Conservation (phyloP, 495 filamentous ascomycete species). For the Letharia lupina region DNA sequence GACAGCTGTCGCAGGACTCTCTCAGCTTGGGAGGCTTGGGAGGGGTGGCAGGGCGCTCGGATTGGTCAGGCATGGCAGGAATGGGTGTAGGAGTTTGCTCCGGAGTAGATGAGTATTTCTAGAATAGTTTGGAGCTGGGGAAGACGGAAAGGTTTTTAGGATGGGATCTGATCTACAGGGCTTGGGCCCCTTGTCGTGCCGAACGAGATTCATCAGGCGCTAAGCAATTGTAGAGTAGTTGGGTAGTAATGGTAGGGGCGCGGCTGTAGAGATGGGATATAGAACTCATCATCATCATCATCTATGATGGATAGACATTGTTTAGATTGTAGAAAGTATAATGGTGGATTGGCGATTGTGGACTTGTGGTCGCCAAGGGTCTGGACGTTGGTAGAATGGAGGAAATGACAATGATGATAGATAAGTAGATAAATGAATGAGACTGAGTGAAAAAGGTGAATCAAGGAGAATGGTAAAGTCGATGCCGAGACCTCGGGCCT, state of each 20-base stretch:
- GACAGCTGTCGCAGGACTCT: conserved; percentile 48
- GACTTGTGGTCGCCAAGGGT: background rate
- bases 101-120: background rate
- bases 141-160: background rate
- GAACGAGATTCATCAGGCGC: conserved; percentile 3
- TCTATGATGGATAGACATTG: conserved; percentile 10
- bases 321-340: background rate
- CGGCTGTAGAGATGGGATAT: conserved; percentile 1
- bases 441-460: no score
- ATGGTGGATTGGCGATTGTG: no score
- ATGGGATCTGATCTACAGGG: background rate
- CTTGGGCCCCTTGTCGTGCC: conserved; percentile 8
- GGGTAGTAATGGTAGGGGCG: background rate
- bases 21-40: conserved; percentile 37
- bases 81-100: background rate
- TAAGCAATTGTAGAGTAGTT: background rate
- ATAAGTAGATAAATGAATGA: no score
- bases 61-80: conserved; percentile 15
- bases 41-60: conserved; percentile 8
- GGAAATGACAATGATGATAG: background rate
- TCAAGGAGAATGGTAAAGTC: no score
- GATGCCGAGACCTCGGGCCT: no score
- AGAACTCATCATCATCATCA: background rate
- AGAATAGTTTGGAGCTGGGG: background rate
- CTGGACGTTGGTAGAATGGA: background rate